These are phyloP conservation scores for Priceomyces castillae DNA, from an alignment of 805 yeast genomes.

Conservation along the genomic window DNA sequence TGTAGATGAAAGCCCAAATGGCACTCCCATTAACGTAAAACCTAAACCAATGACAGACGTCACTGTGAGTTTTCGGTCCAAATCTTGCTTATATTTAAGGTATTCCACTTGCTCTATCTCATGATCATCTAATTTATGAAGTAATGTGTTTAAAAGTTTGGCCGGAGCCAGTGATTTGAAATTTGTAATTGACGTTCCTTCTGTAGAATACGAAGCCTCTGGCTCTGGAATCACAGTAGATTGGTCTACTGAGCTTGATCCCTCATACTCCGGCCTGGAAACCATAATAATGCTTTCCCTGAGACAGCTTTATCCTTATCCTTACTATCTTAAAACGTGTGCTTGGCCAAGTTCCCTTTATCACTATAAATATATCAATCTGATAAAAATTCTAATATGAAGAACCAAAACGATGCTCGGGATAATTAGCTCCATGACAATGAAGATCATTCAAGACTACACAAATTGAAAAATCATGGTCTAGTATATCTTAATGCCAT, in stretches of 20 bases:
- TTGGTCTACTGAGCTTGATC: neutral
- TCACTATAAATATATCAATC: no score
- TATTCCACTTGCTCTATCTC: slow-evolving; percentile 61
- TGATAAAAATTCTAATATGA: no score
- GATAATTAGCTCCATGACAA: no score
- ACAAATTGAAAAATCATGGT: no score
- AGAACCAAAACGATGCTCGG: no score
- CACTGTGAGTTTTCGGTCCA: slow-evolving; percentile 65
- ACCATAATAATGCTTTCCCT: slow-evolving; percentile 1
- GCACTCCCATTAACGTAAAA: slow-evolving; percentile 79
- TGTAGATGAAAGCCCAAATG: slow-evolving; percentile 72
- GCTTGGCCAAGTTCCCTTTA: neutral
- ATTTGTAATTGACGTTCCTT: slow-evolving; percentile 1
- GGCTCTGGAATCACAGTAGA: slow-evolving; percentile 5
- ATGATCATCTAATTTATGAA: slow-evolving; percentile 32
- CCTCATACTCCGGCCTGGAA: slow-evolving; percentile 1
- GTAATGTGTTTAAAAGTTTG: slow-evolving; percentile 12
- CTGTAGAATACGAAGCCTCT: slow-evolving; percentile 2
- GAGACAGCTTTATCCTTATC: neutral
- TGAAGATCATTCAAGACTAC: no score
- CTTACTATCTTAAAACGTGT: neutral
- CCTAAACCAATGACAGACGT: slow-evolving; percentile 75
- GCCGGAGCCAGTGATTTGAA: slow-evolving; percentile 12
- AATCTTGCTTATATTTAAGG: slow-evolving; percentile 70
- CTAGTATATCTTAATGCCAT: no score